Percentiles rank a stretch among this genome's conserved stretches.
These are phyloP conservation scores for Leptomonas seymouri DNA, from an alignment of 208 protist species.

Conservation along the genomic window DNA sequence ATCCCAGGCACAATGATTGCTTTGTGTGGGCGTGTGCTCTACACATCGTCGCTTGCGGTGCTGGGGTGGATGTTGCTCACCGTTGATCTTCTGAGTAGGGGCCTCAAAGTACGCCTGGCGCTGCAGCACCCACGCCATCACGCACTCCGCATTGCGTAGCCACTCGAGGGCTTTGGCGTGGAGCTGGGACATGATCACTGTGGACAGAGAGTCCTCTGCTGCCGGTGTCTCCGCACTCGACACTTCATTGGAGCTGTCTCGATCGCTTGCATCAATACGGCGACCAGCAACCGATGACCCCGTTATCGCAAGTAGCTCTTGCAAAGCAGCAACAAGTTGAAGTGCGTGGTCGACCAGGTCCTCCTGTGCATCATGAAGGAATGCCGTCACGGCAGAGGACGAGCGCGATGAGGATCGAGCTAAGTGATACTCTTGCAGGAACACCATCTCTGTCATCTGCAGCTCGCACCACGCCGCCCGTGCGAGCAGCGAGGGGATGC, in stretches of 20 bases:
- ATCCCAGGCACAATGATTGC: neutral
- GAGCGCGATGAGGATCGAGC: neutral
- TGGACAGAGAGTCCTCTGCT: neutral
- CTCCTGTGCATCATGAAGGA: constrained; percentile 11
- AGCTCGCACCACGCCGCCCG: constrained; percentile 34
- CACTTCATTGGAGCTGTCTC: neutral
- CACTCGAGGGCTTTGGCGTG: constrained; percentile 15
- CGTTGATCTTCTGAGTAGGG: neutral
- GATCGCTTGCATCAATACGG: neutral
- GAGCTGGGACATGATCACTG: neutral
- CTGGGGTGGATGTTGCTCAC: constrained; percentile 6
- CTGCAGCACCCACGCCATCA: constrained; percentile 36
- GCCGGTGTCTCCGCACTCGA: neutral
- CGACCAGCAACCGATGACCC: neutral
- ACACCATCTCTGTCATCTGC: constrained; percentile 26
- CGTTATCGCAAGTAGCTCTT: constrained; percentile 24
- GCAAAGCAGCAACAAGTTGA: constrained; percentile 23
- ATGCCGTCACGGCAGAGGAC: neutral
- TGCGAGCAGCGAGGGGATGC: constrained; percentile 22
- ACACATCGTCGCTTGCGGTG: constrained; percentile 33
- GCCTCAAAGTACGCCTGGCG: constrained; percentile 23
- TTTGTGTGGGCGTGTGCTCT: constrained; percentile 2
- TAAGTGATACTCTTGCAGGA: constrained; percentile 26
- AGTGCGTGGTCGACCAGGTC: constrained; percentile 14
- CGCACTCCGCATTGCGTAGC: constrained; percentile 37